Conservation (phyloP, 495 filamentous ascomycete genomes). For the Trichoderma gamsii region DNA sequence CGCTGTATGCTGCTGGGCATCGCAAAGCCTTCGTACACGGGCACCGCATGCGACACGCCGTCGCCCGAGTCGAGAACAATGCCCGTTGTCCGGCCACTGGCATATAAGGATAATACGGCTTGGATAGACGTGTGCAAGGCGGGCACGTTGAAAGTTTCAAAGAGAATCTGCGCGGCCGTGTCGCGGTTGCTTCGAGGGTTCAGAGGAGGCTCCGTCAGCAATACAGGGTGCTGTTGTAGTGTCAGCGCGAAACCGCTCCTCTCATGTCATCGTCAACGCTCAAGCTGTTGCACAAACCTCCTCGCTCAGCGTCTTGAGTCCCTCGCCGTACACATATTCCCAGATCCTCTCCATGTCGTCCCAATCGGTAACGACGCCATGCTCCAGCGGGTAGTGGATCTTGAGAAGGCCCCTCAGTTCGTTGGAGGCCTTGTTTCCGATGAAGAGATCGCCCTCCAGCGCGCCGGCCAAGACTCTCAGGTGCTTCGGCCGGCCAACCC, state of each 20-base stretch:
- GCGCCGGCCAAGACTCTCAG: constrained; percentile 91
- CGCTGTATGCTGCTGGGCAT: constrained; percentile 89
- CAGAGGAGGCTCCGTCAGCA: constrained; percentile 93
- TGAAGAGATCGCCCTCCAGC: constrained; percentile 94
- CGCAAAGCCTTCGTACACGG: constrained; percentile 96
- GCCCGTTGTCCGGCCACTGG: constrained; percentile 91
- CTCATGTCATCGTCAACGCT: background rate
- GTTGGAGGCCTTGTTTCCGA: constrained; percentile 81
- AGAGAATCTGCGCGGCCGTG: constrained; percentile 93
- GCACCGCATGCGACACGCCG: constrained; percentile 94
- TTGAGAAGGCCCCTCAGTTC: constrained; percentile 90
- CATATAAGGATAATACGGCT: constrained; percentile 92
- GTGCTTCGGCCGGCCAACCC: constrained; percentile 95
- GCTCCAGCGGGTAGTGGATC: constrained; percentile 91
- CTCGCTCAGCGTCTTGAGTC: constrained; percentile 89
- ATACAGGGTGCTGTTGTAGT: constrained; percentile 70
- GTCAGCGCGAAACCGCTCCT: constrained; percentile 16
- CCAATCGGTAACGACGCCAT: constrained; percentile 99
- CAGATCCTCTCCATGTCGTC: constrained; percentile 99
- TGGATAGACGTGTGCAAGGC: constrained; percentile 96
- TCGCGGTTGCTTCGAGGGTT: constrained; percentile 96
- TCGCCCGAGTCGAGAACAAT: constrained; percentile 94
- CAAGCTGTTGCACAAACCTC: constrained; percentile 52
- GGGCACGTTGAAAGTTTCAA: constrained; percentile 98
- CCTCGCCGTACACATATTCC: constrained; percentile 62